These are phyloP conservation scores for Hyphopichia burtonii DNA, from an alignment of 1,139 yeast genomes.

Conservation along the genomic window DNA sequence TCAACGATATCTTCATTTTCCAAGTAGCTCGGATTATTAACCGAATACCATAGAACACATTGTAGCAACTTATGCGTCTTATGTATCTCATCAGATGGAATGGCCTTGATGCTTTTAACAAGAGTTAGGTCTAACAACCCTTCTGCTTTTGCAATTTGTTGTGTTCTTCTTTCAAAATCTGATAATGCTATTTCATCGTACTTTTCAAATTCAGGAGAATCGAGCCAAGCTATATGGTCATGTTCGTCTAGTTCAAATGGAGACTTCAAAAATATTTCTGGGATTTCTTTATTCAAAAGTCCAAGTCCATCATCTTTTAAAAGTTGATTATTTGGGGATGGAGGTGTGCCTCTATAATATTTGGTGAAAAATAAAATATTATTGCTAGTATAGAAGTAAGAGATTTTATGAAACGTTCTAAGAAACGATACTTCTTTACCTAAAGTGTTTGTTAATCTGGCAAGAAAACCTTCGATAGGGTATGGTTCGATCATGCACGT, in stretches of 20 bases:
- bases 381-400: constrained; percentile 65
- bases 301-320: constrained; percentile 19
- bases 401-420: constrained; percentile 50
- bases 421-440: constrained; percentile 45
- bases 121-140: constrained; percentile 61
- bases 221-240: constrained; percentile 64
- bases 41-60: constrained; percentile 44
- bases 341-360: constrained; percentile 61
- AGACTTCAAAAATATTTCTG: constrained; percentile 42
- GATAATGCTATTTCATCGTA: constrained; percentile 56
- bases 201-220: constrained; percentile 40
- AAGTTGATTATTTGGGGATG: constrained; percentile 41
- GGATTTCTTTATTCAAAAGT: constrained; percentile 23
- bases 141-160: constrained; percentile 55
- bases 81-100: constrained; percentile 25
- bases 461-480: constrained; percentile 76
- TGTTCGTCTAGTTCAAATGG: constrained; percentile 51
- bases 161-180: constrained; percentile 63
- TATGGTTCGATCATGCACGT: constrained; percentile 47
- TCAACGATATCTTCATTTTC: constrained; percentile 35
- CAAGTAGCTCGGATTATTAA: constrained; percentile 14
- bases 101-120: constrained; percentile 36
- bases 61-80: constrained; percentile 37
- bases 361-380: constrained; percentile 59
- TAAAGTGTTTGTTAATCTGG: constrained; percentile 51